A percentile compares a stretch with the other conserved stretches of the same genome.
Conservation (phyloP, 2,329 filamentous ascomycete genomes). For the Calonectria fujianensis region DNA sequence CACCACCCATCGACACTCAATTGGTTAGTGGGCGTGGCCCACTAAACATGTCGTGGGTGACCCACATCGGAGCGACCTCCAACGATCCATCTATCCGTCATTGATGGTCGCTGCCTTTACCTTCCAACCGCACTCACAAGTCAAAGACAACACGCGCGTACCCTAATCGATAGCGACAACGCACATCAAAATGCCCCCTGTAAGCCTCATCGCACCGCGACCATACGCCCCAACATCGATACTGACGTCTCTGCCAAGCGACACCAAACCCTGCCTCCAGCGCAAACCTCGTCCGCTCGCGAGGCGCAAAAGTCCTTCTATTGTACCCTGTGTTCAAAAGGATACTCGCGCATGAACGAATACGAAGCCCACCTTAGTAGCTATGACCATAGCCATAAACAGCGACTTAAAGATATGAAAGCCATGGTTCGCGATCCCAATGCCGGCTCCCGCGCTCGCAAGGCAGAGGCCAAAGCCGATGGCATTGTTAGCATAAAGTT, state of each 20-base stretch:
- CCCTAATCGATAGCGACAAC: not conserved
- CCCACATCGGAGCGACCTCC: not conserved
- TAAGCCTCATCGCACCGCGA: slow-evolving; percentile 64
- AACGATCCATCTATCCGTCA: not conserved
- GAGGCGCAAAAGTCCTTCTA: slow-evolving; percentile 88
- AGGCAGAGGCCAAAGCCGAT: slow-evolving; percentile 82
- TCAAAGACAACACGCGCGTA: slow-evolving; percentile 3
- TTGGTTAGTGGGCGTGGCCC: slow-evolving; percentile 42
- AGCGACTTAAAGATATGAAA: slow-evolving; percentile 92
- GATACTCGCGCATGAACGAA: slow-evolving; percentile 95
- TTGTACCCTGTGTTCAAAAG: slow-evolving; percentile 92
- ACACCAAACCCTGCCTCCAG: slow-evolving; percentile 75
- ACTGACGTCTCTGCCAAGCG: slow-evolving; percentile 62
- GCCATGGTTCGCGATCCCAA: slow-evolving; percentile 84
- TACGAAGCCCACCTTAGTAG: slow-evolving; percentile 95
- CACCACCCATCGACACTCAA: slow-evolving; percentile 43
- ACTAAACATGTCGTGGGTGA: not conserved
- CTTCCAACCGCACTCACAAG: slow-evolving; percentile 4
- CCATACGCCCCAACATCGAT: slow-evolving; percentile 58
- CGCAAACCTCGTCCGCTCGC: slow-evolving; percentile 79
- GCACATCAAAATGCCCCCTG: slow-evolving; percentile 71
- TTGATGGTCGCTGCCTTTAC: not conserved
- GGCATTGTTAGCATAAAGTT: slow-evolving; percentile 82
- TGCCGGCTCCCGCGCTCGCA: slow-evolving; percentile 78
- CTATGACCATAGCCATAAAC: slow-evolving; percentile 97